Base-by-base conservation (phyloP, 208 protist genomes). In the Leishmania amazonensis region DNA sequence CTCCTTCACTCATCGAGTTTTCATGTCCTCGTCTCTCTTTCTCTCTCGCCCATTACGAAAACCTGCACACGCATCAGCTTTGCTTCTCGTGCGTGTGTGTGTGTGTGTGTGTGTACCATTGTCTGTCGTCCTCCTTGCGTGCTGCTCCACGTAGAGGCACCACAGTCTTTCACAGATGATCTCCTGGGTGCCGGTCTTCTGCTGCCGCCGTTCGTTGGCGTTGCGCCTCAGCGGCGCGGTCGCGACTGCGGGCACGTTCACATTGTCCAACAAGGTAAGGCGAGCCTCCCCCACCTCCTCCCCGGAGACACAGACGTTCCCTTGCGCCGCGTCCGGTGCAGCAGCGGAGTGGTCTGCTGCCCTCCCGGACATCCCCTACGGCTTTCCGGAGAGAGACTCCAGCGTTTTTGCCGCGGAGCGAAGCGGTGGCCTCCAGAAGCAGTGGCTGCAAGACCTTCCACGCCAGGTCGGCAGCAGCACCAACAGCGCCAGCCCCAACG, bases 361-460 rank as follows among this genome's bases (percentile, higher is more conserved):
- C 2, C 76, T 96, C 45, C 90, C 91, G 21, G 77, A 85, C 35
- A 77, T 86, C 45, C 92, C 92, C 35, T 94, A 93, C 71, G 71
- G 73, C 21, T 74, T 94, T 3, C 88, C 89, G 28, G 53, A 58
- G 9, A 49, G 31, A 6, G 45, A 53, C 5, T 49, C 84, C 5
- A 45, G 54, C 9, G 82, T 81, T 21, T 96, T 91, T 75, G 84
- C 87, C 1, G 88, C 85, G 1, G 91, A 96, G 80, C 85, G 87
- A 11, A 81, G 83, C n/a, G 93, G 93, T 28, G 81, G 75, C 7
- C 86, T 94, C 53, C 73, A 88, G 70, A 90, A 87, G 80, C 35
- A 45, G 53, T 96, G 91, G 91, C 85, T 96, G 49, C 74, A 75
- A n/a, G 54, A 77, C 42, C 53, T 84, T 19, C 53, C 76, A 35